phyloP scores from a whole-genome alignment of 2,329 filamentous ascomycete species.

The Shiraia sp. region DNA sequence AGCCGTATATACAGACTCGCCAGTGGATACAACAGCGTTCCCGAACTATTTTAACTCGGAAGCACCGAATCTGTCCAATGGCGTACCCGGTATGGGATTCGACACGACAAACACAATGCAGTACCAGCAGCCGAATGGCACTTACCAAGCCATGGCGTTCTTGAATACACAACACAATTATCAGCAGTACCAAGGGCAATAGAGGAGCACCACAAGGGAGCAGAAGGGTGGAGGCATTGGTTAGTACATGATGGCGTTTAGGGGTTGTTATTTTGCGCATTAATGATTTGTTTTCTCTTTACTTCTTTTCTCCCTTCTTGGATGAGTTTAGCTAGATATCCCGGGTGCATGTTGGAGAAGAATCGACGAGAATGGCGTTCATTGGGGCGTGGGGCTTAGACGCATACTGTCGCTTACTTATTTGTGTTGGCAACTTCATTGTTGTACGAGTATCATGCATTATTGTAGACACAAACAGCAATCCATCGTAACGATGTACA shows the following conservation, averaged over 20 bases:
- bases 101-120: conserved; percentile 32
- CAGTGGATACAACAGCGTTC: conserved; percentile 39
- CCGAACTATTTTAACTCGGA: conserved; percentile 41
- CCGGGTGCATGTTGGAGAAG: conserved; percentile 15
- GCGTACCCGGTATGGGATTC: conserved; percentile 28
- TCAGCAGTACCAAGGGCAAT: conserved; percentile 31
- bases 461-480: conserved; percentile 6
- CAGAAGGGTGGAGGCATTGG: conserved; percentile 1
- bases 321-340: conserved; percentile 17
- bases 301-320: conserved; percentile 2
- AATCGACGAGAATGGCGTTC: conserved; percentile 1
- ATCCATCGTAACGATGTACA: conserved; percentile 6
- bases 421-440: conserved; percentile 2
- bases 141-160: conserved; percentile 41
- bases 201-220: conserved; percentile 2
- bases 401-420: conserved; percentile 5
- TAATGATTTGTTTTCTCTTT: conserved; percentile 1
- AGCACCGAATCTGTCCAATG: conserved; percentile 29
- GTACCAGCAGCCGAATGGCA: conserved; percentile 29
- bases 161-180: conserved; percentile 38
- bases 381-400: neutral
- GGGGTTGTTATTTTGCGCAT: neutral
- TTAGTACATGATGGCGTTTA: conserved; percentile 1
- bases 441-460: neutral
- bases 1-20: conserved; percentile 41